Conservation (phyloP, 495 filamentous ascomycete species). For the Xylaria acuta region DNA sequence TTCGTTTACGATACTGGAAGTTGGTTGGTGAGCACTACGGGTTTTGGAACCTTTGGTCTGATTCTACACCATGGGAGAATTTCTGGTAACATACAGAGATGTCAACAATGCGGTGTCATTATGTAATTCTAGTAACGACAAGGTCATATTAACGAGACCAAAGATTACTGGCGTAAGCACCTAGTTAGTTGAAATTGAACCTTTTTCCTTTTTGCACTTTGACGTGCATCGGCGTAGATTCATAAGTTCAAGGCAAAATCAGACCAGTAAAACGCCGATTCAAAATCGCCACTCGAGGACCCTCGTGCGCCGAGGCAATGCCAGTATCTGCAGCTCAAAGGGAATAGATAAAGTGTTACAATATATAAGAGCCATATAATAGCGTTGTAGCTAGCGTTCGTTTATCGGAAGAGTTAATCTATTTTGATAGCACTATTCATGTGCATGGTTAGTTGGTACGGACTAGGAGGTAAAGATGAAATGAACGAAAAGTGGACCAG, state of each 20-base stretch:
- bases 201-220: background rate
- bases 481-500: background rate
- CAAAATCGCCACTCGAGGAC: background rate
- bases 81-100: background rate
- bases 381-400: background rate
- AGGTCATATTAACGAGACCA: background rate
- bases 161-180: background rate
- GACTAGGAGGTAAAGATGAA: background rate
- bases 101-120: background rate
- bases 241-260: no score
- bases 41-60: background rate
- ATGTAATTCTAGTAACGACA: background rate
- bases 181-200: background rate
- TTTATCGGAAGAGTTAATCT: constrained; percentile 31
- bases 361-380: constrained; percentile 27
- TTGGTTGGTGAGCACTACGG: background rate
- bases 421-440: constrained; percentile 43
- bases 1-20: background rate
- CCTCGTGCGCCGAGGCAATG: constrained; percentile 9
- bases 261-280: background rate
- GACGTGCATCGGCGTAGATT: background rate
- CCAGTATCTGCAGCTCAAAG: background rate
- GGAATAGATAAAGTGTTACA: constrained; percentile 27
- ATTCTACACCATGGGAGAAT: background rate
- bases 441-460: constrained; percentile 25